These are phyloP conservation scores for Nannizziopsis arthrosporioides DNA, from an alignment of 2,329 filamentous ascomycete species.

Conservation along the genomic window DNA sequence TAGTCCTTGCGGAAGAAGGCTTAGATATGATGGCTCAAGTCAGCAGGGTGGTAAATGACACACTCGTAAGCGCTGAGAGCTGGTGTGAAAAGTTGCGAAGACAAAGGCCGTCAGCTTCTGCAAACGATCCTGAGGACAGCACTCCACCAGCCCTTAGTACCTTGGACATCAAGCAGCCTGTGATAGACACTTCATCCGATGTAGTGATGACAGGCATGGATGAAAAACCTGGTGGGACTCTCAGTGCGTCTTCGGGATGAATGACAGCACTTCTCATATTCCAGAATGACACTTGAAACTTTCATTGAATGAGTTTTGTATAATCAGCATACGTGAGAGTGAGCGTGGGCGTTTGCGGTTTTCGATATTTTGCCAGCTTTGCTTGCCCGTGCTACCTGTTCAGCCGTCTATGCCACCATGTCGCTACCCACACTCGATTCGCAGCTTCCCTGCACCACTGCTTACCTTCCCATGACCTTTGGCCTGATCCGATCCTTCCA, in stretches of 20 bases:
- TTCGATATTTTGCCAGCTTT: no score
- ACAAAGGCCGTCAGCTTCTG: conserved; percentile 20
- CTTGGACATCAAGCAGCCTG: conserved; percentile 13
- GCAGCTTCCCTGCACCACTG: no score
- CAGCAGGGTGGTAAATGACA: conserved; percentile 74
- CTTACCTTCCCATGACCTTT: no score
- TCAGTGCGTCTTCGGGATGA: conserved; percentile 13
- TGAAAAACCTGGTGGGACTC: conserved; percentile 16
- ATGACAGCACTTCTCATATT: conserved; percentile 14
- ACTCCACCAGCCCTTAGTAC: not conserved
- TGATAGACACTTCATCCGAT: conserved; percentile 19
- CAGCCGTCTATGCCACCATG: no score
- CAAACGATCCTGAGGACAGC: not conserved
- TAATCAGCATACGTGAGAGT: no score
- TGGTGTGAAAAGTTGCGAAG: conserved; percentile 74
- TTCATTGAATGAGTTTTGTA: no score
- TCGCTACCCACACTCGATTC: no score
- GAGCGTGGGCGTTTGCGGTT: no score
- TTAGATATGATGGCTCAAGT: conserved; percentile 92
- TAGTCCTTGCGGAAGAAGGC: conserved; percentile 79
- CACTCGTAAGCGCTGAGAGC: conserved; percentile 76
- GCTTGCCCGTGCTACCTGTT: no score
- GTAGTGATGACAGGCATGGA: conserved; percentile 27
- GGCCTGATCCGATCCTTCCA: no score
- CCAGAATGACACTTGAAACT: not conserved